These are phyloP conservation scores for Lyophyllum semitale DNA, from an alignment of 768 basidiomycete species.

Conservation along the genomic window DNA sequence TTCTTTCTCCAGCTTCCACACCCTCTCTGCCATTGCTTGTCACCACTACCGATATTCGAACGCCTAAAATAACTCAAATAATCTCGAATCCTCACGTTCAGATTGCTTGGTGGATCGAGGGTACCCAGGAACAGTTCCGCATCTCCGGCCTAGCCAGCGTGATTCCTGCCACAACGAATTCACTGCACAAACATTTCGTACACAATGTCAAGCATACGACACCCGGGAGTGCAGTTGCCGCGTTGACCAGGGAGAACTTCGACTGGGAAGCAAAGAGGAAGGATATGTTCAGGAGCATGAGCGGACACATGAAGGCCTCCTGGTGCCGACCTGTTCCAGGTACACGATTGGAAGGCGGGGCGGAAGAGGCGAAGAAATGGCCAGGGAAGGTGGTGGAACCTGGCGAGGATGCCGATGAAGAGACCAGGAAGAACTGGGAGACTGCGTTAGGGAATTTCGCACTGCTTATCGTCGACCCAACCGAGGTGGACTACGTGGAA, in stretches of 20 bases:
- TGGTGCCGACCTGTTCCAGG: conserved; percentile 78
- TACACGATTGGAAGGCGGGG: conserved; percentile 45
- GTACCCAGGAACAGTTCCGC: conserved; percentile 73
- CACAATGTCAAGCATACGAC: conserved; percentile 15
- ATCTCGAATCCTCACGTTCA: conserved; percentile 52
- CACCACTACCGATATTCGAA: conserved; percentile 71
- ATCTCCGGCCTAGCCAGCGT: conserved; percentile 58
- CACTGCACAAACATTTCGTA: conserved; percentile 34
- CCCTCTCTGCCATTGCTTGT: conserved; percentile 63
- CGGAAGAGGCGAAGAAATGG: conserved; percentile 65
- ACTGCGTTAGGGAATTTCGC: conserved; percentile 68
- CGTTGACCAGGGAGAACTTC: conserved; percentile 41
- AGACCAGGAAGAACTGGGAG: conserved; percentile 48
- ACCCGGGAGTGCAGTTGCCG: conserved; percentile 23
- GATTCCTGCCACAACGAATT: conserved; percentile 49
- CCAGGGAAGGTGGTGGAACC: conserved; percentile 55
- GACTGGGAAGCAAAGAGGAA: conserved; percentile 70
- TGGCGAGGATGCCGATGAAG: conserved; percentile 38
- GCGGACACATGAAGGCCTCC: conserved; percentile 62
- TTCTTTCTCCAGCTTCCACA: conserved; percentile 44
- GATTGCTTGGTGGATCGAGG: conserved; percentile 73
- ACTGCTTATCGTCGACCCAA: conserved; percentile 70
- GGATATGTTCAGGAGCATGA: conserved; percentile 62
- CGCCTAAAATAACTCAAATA: conserved; percentile 67
- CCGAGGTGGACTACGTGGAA: conserved; percentile 69